Percentiles rank a stretch among this genome's conserved stretches.
These are phyloP conservation scores for Leptographium flavum DNA, from an alignment of 2,329 filamentous ascomycete species.

Conservation along the genomic window DNA sequence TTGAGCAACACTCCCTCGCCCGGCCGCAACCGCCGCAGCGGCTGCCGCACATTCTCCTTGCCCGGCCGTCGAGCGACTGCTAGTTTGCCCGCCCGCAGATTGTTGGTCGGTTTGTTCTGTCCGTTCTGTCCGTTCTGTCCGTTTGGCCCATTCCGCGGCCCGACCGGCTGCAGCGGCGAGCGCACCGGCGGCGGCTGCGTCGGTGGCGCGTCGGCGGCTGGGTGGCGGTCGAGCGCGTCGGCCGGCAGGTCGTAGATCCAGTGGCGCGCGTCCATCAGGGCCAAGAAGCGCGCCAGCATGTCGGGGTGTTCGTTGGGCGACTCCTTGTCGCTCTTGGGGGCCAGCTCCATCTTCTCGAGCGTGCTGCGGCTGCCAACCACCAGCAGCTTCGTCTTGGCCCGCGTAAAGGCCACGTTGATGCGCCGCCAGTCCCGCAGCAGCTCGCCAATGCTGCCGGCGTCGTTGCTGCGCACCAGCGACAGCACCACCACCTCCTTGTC, in stretches of 20 bases:
- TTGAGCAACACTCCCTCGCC: conserved; percentile 49
- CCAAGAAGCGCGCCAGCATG: conserved; percentile 62
- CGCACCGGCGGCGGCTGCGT: conserved; percentile 11
- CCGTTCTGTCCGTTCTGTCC: too few relatives aligned
- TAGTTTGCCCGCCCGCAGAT: too few relatives aligned
- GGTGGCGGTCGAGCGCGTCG: conserved; percentile 52
- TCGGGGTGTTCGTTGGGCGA: conserved; percentile 32
- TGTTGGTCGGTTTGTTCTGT: too few relatives aligned
- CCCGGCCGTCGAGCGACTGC: too few relatives aligned
- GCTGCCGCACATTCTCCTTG: conserved; percentile 30
- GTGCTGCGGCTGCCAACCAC: conserved; percentile 75
- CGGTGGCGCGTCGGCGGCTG: conserved; percentile 28
- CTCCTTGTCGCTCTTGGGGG: neutral
- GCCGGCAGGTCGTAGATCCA: conserved; percentile 66
- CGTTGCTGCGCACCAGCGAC: conserved; percentile 77
- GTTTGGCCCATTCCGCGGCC: neutral
- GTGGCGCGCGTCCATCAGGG: conserved; percentile 58
- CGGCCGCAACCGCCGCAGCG: conserved; percentile 41
- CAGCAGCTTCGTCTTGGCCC: conserved; percentile 82
- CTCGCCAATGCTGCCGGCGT: conserved; percentile 72
- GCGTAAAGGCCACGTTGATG: conserved; percentile 90
- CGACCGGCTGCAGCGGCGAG: conserved; percentile 5
- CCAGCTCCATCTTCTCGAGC: conserved; percentile 24
- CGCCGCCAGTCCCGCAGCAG: conserved; percentile 80
- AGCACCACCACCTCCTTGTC: conserved; percentile 91